These are phyloP conservation scores for Juglanconis juglandina DNA, from an alignment of 2,329 filamentous ascomycete genomes.

Conservation along the genomic window DNA sequence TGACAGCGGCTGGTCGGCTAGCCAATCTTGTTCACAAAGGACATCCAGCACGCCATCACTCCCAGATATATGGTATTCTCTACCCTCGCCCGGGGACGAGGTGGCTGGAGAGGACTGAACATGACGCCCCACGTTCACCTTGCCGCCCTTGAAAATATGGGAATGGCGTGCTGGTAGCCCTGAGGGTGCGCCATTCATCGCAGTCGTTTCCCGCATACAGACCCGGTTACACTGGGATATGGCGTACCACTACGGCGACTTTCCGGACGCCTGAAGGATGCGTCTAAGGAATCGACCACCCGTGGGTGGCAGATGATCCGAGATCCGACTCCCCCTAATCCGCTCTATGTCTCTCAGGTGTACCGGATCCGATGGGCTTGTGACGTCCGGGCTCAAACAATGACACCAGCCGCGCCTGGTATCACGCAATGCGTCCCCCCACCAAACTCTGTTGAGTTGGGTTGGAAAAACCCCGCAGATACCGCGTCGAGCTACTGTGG, in stretches of 20 bases:
- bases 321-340: neutral
- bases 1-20: neutral
- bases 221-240: neutral
- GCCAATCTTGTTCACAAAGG: neutral
- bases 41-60: neutral
- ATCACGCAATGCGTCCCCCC: conserved; percentile 15
- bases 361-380: neutral
- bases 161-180: conserved; percentile 9
- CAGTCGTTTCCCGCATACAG: neutral
- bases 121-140: neutral
- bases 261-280: neutral
- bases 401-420: conserved; percentile 15
- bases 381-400: neutral
- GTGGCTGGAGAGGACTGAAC: neutral
- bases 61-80: conserved; percentile 2
- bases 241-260: neutral
- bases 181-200: neutral
- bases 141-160: neutral
- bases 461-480: conserved; percentile 15
- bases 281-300: neutral
- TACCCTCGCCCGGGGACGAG: neutral
- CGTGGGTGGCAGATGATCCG: neutral
- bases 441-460: neutral
- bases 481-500: neutral
- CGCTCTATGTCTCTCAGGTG: neutral